Percentiles rank a stretch among this genome's conserved stretches.
These are phyloP conservation scores for Ilex paraguariensis DNA, from an alignment of 305 asterid species.

Conservation along the genomic window DNA sequence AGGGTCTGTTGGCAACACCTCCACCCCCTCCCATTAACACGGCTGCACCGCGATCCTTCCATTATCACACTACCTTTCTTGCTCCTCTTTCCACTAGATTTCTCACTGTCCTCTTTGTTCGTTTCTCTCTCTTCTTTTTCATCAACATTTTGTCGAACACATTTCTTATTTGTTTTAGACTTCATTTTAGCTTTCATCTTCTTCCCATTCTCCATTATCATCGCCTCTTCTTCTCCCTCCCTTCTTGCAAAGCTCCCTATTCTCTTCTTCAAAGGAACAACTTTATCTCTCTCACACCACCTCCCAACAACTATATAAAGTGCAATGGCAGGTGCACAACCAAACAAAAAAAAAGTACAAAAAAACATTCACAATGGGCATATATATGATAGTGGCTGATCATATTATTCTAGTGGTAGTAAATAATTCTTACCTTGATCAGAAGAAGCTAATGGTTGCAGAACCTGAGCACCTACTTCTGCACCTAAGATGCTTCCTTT, in stretches of 20 bases:
- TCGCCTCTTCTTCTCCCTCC: conserved; percentile 11
- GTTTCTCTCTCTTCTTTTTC: not conserved
- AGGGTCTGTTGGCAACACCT: conserved; percentile 70
- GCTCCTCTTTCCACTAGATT: conserved; percentile 23
- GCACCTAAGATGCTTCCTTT: too few relatives aligned
- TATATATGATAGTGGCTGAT: too few relatives aligned
- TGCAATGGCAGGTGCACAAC: conserved; percentile 3
- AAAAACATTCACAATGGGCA: too few relatives aligned
- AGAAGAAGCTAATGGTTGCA: too few relatives aligned
- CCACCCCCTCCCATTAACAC: conserved; percentile 84
- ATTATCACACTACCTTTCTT: conserved; percentile 49
- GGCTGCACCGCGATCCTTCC: conserved; percentile 85
- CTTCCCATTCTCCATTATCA: too few relatives aligned
- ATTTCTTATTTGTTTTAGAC: conserved; percentile 58
- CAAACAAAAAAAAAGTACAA: too few relatives aligned
- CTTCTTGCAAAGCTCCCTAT: conserved; percentile 29
- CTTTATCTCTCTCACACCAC: conserved; percentile 30
- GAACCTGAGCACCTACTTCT: too few relatives aligned
- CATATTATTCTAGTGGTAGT: too few relatives aligned
- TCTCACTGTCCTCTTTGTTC: not conserved
- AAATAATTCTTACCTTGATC: too few relatives aligned
- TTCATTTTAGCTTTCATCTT: conserved; percentile 27
- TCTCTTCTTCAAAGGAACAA: conserved; percentile 58
- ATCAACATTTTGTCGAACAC: conserved; percentile 20
- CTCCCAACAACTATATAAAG: conserved; percentile 5